Percentiles rank a stretch among this genome's conserved stretches.
These are phyloP conservation scores for Penicillium sp. DNA, from an alignment of 2,329 filamentous ascomycete species.

Conservation along the genomic window DNA sequence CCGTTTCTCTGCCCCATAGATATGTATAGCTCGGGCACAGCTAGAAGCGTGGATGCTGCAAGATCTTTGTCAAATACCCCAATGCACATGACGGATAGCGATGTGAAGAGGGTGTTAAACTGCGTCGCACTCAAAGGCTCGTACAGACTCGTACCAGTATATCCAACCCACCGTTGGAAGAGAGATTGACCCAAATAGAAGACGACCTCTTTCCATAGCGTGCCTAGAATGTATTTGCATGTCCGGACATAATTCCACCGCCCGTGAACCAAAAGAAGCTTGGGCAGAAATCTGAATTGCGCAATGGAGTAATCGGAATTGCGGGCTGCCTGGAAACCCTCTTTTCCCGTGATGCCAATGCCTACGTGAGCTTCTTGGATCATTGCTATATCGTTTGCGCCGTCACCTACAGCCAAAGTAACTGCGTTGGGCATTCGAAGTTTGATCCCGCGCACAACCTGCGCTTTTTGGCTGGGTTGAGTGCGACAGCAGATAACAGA, in stretches of 20 bases:
- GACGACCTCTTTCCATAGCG: constrained; percentile 73
- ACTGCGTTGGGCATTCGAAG: constrained; percentile 64
- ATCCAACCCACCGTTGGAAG: constrained; percentile 69
- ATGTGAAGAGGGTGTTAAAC: constrained; percentile 88
- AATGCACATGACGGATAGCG: constrained; percentile 70
- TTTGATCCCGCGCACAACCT: constrained; percentile 67
- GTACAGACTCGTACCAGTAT: constrained; percentile 74
- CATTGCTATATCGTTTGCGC: constrained; percentile 83
- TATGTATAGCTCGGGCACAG: constrained; percentile 72
- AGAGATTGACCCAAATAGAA: constrained; percentile 74
- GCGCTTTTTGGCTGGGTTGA: constrained; percentile 72
- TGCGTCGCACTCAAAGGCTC: constrained; percentile 75
- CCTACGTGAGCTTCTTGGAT: constrained; percentile 79
- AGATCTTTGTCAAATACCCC: constrained; percentile 77
- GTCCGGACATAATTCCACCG: constrained; percentile 75
- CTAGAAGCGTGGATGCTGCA: constrained; percentile 63
- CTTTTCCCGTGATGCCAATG: constrained; percentile 75
- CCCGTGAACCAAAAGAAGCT: constrained; percentile 69
- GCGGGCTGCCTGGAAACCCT: constrained; percentile 73
- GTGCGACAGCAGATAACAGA: constrained; percentile 80
- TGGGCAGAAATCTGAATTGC: constrained; percentile 73
- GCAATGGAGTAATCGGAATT: constrained; percentile 78
- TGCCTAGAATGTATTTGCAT: constrained; percentile 67
- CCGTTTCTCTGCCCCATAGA: constrained; percentile 64
- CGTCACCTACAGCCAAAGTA: constrained; percentile 76